Percentiles rank a stretch among this genome's conserved stretches.
Conservation (phyloP, 176 grass and related monocot genomes). For the Oropetium thomaeum region DNA sequence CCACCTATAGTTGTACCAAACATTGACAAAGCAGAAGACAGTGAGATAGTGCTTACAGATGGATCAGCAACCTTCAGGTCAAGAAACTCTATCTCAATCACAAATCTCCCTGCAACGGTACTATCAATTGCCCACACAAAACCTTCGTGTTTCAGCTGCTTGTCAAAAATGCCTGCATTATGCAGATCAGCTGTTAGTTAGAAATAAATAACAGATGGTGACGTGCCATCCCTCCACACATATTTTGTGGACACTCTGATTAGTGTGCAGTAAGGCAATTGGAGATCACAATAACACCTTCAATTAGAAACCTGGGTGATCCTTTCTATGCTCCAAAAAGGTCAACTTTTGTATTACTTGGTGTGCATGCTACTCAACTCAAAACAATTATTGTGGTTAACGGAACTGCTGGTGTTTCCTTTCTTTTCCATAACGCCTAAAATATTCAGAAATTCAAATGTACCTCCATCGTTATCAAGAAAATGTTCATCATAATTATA, state of each 20-base stretch:
- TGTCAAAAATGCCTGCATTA: slow-evolving; percentile 76
- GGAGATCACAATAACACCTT: neutral
- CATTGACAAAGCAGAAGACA: slow-evolving; percentile 42
- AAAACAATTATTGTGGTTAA: neutral
- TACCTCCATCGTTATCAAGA: neutral
- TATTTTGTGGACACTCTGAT: neutral
- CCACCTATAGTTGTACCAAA: slow-evolving; percentile 37
- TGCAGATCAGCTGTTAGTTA: neutral
- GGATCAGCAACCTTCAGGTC: slow-evolving; percentile 73
- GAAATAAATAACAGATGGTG: neutral
- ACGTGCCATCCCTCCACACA: neutral
- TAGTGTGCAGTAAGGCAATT: neutral
- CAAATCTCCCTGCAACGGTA: slow-evolving; percentile 70
- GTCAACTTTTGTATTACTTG: neutral
- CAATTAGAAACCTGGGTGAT: slow-evolving; percentile 12
- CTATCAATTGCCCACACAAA: slow-evolving; percentile 90
- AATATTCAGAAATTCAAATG: slow-evolving; percentile 3
- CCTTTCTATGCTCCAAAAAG: neutral
- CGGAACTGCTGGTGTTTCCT: slow-evolving; percentile 9
- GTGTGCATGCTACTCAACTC: neutral
- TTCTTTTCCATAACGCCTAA: neutral
- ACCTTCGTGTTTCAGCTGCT: slow-evolving; percentile 80
- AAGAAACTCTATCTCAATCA: slow-evolving; percentile 93
- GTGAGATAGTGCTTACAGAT: slow-evolving; percentile 64
- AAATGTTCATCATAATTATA: neutral